Evolutionary conservation across 495 filamentous ascomycete species (phyloP).

Genomic region (Venustampulla echinocandica): DNA sequence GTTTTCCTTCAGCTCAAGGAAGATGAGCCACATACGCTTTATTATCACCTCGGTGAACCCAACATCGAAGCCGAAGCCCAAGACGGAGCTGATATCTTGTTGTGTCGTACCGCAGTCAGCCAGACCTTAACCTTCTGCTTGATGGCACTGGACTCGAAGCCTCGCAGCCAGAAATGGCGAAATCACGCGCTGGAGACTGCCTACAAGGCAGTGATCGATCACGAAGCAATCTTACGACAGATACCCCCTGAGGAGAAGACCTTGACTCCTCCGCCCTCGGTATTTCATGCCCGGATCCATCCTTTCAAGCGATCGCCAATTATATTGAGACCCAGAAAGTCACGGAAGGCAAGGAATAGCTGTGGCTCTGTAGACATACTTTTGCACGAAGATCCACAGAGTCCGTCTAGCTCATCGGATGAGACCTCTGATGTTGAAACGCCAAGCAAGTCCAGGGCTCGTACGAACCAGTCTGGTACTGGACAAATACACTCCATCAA

Average conservation of each 20-base stretch:
- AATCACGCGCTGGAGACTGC: too few species aligned
- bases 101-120: slow-evolving; percentile 17
- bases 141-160: too few species aligned
- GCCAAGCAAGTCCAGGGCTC: slow-evolving; percentile 13
- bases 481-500: slow-evolving; percentile 7
- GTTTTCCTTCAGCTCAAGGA: slow-evolving; percentile 27
- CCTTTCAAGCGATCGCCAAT: too few species aligned
- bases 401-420: slow-evolving; percentile 16
- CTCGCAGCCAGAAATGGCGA: too few species aligned
- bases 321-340: too few species aligned
- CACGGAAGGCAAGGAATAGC: too few species aligned
- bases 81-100: slow-evolving; percentile 10
- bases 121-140: too few species aligned
- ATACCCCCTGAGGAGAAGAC: slow-evolving; percentile 24
- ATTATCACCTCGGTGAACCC: slow-evolving; percentile 31
- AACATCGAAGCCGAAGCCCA: slow-evolving; percentile 24
- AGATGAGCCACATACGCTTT: slow-evolving; percentile 29
- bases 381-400: slow-evolving; percentile 15
- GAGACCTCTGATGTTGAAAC: slow-evolving; percentile 13
- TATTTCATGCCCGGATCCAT: too few species aligned
- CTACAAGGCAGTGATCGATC: slow-evolving; percentile 21
- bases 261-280: too few species aligned
- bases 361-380: too few species aligned
- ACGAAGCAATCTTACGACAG: slow-evolving; percentile 20
- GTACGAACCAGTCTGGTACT: slow-evolving; percentile 6